Base-by-base conservation (phyloP, 805 yeast genomes). In the Henningerozyma blattae region DNA sequence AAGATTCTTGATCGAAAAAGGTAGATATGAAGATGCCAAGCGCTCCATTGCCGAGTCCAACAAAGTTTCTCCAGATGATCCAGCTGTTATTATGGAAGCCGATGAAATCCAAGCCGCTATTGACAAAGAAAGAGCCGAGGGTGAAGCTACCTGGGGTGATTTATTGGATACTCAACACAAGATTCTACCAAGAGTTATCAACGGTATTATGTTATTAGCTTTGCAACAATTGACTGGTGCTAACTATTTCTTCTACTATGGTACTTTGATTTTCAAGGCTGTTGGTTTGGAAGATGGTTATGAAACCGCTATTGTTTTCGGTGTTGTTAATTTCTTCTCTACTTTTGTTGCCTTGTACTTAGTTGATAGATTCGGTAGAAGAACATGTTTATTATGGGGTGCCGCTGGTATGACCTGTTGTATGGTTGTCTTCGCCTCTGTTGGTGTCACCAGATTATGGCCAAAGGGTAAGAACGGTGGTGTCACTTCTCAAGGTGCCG, bases 191-290 rank as follows among this genome's bases (percentile, higher is more conserved):
- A 52, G 67, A 44, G 61, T 68, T 12, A 28, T 65, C 14, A 65
- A 72, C 54, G 84, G 83, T 60, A 59, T 70, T 36, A 52, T 65
- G 44, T 54, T 75, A 33, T 80, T 75, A 61, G 72, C 75, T 42
- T 64, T 77, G 61, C 85, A 77, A 59, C 85, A 78, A 57, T 64
- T 75, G 47, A 71, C 78, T 35, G 83, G 83, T 65, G 66, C 66
- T 56, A 75, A 75, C 64, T 75, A 72, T 52, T 74, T 75, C 63
- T 75, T 75, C 67, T 75, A 75, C 63, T 75, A 74, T 42, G 79
- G 78, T 53, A 75, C 79, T 17, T 67, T 74, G 27, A 65, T 75
- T 45, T 75, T 74, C 64, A 55, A 66, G 47, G 72, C 79, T 41
- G 77, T 74, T 40, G 81, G 81, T 49, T 50, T 75, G 53, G 41